These are phyloP conservation scores for Coprinopsis cinerea DNA, from an alignment of 768 basidiomycete genomes.

Conservation along the genomic window DNA sequence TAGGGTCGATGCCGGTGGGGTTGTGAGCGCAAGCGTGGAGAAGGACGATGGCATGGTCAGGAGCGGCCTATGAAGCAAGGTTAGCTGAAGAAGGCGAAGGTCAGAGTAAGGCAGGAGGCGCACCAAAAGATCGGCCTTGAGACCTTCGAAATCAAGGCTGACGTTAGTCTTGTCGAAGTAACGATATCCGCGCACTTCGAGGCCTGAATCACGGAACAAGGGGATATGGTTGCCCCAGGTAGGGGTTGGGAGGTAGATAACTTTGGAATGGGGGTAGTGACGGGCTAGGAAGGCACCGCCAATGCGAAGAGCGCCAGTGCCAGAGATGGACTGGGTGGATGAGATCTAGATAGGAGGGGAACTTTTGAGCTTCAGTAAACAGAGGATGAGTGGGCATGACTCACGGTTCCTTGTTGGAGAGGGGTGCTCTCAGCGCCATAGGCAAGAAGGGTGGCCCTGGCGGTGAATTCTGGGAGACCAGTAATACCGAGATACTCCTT, in stretches of 20 bases:
- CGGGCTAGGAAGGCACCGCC: constrained; percentile 88
- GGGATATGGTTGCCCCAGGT: constrained; percentile 98
- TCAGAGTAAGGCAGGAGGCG: not conserved
- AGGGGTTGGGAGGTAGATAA: constrained; percentile 87
- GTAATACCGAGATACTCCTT: constrained; percentile 98
- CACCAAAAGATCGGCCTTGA: constrained; percentile 83
- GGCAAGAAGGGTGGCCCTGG: constrained; percentile 82
- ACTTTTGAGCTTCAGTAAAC: constrained; percentile 7
- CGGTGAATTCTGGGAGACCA: constrained; percentile 81
- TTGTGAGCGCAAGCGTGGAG: constrained; percentile 98
- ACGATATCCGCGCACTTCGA: constrained; percentile 88
- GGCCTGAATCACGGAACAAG: constrained; percentile 88
- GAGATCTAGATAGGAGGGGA: constrained; percentile 50
- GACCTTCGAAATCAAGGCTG: constrained; percentile 86
- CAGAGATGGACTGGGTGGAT: constrained; percentile 91
- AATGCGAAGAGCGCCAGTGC: constrained; percentile 95
- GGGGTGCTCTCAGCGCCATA: constrained; percentile 80
- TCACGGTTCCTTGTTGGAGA: constrained; percentile 63
- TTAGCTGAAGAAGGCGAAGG: not conserved
- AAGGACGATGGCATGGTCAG: constrained; percentile 78
- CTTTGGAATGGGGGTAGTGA: constrained; percentile 81
- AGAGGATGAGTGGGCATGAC: constrained; percentile 23
- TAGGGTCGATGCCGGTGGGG: constrained; percentile 97
- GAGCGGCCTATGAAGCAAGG: constrained; percentile 45
- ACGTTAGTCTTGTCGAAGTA: constrained; percentile 94